These are phyloP conservation scores for Chrysosphaeria jannelii DNA, from an alignment of 2,329 filamentous ascomycete genomes.

Conservation along the genomic window DNA sequence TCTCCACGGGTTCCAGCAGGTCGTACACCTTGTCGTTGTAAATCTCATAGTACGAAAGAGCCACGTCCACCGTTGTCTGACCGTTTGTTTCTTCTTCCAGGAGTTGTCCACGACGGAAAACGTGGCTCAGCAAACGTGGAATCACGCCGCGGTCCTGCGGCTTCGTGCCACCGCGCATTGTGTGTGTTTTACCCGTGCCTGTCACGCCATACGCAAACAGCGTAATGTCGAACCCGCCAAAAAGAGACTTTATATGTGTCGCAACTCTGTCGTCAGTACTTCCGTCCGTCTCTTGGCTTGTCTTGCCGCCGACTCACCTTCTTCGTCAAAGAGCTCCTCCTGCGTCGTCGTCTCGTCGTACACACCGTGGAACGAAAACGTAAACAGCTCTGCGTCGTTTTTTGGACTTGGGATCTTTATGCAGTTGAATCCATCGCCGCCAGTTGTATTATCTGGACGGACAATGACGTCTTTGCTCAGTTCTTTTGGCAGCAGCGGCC, in stretches of 20 bases:
- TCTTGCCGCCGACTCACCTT: constrained; percentile 30
- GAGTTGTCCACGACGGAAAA: constrained; percentile 66
- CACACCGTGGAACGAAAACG: constrained; percentile 81
- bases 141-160: constrained; percentile 70
- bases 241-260: constrained; percentile 71
- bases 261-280: constrained; percentile 26
- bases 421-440: constrained; percentile 30
- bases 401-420: constrained; percentile 84
- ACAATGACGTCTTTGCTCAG: constrained; percentile 71
- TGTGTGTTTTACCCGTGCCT: constrained; percentile 83
- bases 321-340: constrained; percentile 62
- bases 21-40: constrained; percentile 93
- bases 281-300: not conserved
- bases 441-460: constrained; percentile 27
- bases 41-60: constrained; percentile 81
- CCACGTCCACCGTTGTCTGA: constrained; percentile 38
- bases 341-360: constrained; percentile 59
- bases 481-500: constrained; percentile 65
- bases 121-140: constrained; percentile 52
- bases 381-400: constrained; percentile 72
- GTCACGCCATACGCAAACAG: constrained; percentile 86
- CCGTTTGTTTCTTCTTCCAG: constrained; percentile 50
- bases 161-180: constrained; percentile 74
- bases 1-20: constrained; percentile 63
- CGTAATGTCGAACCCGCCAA: constrained; percentile 65